Conservation (phyloP, 345 rosid species). For the Eutrema heterophyllum region DNA sequence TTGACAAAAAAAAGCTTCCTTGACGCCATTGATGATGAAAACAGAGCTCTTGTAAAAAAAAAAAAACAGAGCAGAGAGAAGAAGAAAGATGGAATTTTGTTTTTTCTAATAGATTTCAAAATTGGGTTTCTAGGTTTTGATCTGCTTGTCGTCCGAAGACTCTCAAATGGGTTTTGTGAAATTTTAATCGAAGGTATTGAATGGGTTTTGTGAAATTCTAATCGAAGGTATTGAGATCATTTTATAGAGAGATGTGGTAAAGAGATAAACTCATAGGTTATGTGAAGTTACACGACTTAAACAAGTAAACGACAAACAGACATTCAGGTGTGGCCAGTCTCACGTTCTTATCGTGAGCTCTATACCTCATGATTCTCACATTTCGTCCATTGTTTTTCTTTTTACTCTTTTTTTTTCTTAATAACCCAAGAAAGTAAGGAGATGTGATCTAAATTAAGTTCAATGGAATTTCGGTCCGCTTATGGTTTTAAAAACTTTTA, state of each 20-base stretch:
- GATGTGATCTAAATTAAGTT: neutral
- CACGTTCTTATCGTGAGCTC: conserved; percentile 28
- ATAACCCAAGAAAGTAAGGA: neutral
- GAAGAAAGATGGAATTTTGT: neutral
- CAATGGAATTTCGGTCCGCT: neutral
- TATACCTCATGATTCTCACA: neutral
- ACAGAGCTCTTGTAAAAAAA: neutral
- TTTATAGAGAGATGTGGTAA: conserved; percentile 25
- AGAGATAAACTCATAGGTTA: conserved; percentile 33
- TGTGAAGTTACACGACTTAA: conserved; percentile 23
- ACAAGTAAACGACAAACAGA: conserved; percentile 27
- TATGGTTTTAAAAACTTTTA: too few species aligned
- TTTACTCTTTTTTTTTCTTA: neutral
- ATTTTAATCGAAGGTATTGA: neutral
- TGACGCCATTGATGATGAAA: conserved; percentile 48
- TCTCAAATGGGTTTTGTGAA: neutral
- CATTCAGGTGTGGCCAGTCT: conserved; percentile 12
- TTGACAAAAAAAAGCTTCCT: conserved; percentile 39
- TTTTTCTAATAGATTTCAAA: neutral
- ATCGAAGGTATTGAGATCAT: conserved; percentile 17
- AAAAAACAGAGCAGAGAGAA: neutral
- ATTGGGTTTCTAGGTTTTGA: conserved; percentile 10
- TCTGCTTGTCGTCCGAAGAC: conserved; percentile 3
- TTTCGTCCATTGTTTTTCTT: neutral
- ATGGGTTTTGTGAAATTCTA: conserved; percentile 1